Evolutionary conservation across 108 stramenopile species (phyloP).

Genomic region (Fistulifera solaris): DNA sequence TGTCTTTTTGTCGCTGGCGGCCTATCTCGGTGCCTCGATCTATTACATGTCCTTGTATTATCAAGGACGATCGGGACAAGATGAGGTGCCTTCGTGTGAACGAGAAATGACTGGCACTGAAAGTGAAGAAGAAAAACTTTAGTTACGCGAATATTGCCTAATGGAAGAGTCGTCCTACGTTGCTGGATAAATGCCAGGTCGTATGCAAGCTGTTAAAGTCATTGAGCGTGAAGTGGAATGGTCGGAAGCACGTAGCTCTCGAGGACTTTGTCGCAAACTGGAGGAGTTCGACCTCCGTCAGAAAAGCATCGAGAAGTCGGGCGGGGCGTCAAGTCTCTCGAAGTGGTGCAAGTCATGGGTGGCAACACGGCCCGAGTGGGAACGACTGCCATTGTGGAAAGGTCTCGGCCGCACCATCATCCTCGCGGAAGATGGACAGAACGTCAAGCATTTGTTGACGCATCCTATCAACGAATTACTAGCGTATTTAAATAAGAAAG

Average conservation of each 20-base stretch:
- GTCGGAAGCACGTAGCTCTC: constrained; percentile 78
- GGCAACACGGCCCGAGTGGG: constrained; percentile 74
- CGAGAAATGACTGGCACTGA: not conserved
- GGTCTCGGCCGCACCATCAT: constrained; percentile 56
- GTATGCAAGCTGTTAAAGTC: constrained; percentile 98
- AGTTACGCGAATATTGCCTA: not conserved
- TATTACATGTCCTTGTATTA: no score
- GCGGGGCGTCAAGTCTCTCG: constrained; percentile 51
- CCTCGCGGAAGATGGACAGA: constrained; percentile 44
- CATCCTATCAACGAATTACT: not conserved
- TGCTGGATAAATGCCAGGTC: constrained; percentile 85
- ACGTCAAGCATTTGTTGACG: constrained; percentile 34
- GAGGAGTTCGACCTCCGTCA: constrained; percentile 92
- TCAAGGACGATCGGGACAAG: no score
- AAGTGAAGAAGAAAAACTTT: not conserved
- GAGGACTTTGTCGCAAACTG: constrained; percentile 93
- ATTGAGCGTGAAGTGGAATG: constrained; percentile 91
- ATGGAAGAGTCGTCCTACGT: not conserved
- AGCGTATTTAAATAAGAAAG: no score
- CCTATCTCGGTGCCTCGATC: no score
- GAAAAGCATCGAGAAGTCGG: constrained; percentile 75
- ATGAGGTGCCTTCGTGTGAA: not conserved
- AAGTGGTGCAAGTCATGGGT: constrained; percentile 65
- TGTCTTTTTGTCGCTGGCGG: no score
- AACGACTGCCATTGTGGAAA: constrained; percentile 75